phyloP scores from a whole-genome alignment of 208 protist genomes.

The Trypanosoma rangeli region DNA sequence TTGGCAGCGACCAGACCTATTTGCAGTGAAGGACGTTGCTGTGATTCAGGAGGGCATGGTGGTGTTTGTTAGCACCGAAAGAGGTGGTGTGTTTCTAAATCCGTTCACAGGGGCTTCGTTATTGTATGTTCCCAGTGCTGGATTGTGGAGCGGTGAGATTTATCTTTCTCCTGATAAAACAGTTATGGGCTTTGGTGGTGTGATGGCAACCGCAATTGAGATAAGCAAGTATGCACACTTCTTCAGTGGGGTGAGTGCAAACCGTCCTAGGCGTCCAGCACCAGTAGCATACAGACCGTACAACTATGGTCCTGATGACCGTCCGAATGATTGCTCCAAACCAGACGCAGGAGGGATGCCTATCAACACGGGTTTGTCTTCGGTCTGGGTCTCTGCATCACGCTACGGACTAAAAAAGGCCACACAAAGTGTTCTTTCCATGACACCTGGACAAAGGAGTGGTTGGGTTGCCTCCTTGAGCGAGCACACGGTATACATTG shows the following conservation, averaged over 20 bases:
- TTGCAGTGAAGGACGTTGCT: neutral
- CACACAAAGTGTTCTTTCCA: neutral
- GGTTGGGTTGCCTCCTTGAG: slow-evolving; percentile 8
- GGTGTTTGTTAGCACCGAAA: slow-evolving; percentile 3
- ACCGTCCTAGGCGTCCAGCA: neutral
- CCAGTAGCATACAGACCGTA: slow-evolving; percentile 14
- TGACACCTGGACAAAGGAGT: neutral
- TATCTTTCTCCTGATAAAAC: neutral
- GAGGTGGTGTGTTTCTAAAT: slow-evolving; percentile 16
- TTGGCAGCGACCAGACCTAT: slow-evolving; percentile 20
- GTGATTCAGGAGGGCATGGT: slow-evolving; percentile 17
- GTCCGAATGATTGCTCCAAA: slow-evolving; percentile 18
- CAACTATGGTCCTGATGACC: slow-evolving; percentile 14
- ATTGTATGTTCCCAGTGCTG: slow-evolving; percentile 10
- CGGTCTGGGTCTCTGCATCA: slow-evolving; percentile 17
- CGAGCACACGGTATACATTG: neutral
- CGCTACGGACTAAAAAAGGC: neutral
- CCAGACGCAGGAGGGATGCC: slow-evolving; percentile 1
- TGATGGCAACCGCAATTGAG: slow-evolving; percentile 16
- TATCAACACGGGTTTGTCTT: neutral
- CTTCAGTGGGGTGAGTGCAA: slow-evolving; percentile 13
- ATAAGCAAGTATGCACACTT: slow-evolving; percentile 10
- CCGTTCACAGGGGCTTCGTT: slow-evolving; percentile 20
- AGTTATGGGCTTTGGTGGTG: slow-evolving; percentile 15
- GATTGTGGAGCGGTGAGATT: neutral